Percentiles rank a stretch among this genome's conserved stretches.
Conservation (phyloP, 1,139 yeast species). For the Kodamaea ohmeri region DNA sequence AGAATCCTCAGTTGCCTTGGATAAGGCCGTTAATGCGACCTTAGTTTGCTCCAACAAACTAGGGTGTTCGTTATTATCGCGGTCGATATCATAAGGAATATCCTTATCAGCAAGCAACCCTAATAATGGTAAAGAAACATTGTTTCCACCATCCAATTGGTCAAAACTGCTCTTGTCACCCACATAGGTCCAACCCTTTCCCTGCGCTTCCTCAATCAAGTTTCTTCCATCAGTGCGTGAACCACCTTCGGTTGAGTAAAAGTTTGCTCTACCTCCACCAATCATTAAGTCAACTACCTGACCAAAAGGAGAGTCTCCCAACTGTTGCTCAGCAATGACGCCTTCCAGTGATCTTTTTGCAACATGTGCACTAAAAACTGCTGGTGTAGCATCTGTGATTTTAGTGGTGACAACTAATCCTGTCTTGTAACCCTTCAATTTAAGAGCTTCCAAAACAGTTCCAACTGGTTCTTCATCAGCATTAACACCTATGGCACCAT, state of each 20-base stretch:
- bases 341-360: slow-evolving; percentile 27
- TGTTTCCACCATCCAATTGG: slow-evolving; percentile 19
- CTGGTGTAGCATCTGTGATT: slow-evolving; percentile 27
- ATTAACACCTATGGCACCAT: slow-evolving; percentile 29
- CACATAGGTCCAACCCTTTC: slow-evolving; percentile 22
- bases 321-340: slow-evolving; percentile 27
- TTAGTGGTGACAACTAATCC: slow-evolving; percentile 31
- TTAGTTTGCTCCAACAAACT: slow-evolving; percentile 25
- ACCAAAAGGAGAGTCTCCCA: slow-evolving; percentile 26
- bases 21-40: slow-evolving; percentile 25
- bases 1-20: slow-evolving; percentile 23
- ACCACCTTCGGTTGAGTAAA: slow-evolving; percentile 21
- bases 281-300: slow-evolving; percentile 25
- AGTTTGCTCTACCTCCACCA: slow-evolving; percentile 29
- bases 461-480: slow-evolving; percentile 24
- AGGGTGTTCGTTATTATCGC: slow-evolving; percentile 22
- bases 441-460: slow-evolving; percentile 27
- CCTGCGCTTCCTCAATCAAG: slow-evolving; percentile 23
- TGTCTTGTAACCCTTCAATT: slow-evolving; percentile 25
- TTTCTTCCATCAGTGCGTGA: slow-evolving; percentile 24
- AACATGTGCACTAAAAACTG: slow-evolving; percentile 26
- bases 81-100: slow-evolving; percentile 28
- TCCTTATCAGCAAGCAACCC: slow-evolving; percentile 26
- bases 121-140: slow-evolving; percentile 25
- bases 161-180: slow-evolving; percentile 23